phyloP scores from a whole-genome alignment of 1,284 basidiomycete genomes.

The Trametes sp. region DNA sequence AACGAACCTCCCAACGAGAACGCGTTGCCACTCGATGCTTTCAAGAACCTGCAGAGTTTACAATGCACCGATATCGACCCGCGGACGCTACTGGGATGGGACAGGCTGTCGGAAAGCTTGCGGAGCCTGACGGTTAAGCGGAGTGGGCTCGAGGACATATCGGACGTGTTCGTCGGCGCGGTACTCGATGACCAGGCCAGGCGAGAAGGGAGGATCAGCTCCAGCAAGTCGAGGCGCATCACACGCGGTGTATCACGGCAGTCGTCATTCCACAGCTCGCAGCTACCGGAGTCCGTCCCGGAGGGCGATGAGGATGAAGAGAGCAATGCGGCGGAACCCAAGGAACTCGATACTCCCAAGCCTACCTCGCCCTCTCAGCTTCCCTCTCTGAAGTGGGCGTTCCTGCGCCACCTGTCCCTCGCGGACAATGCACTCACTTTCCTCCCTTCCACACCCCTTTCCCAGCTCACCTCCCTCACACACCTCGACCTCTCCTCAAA shows the following conservation, averaged over 20 bases:
- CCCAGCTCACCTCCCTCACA: conserved; percentile 77
- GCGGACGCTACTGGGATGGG: conserved; percentile 86
- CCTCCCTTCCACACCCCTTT: conserved; percentile 76
- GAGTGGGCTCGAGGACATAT: conserved; percentile 86
- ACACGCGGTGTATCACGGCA: conserved; percentile 50
- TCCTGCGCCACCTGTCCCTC: conserved; percentile 80
- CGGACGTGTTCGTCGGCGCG: conserved; percentile 79
- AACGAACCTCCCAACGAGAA: conserved; percentile 78
- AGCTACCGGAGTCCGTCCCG: conserved; percentile 64
- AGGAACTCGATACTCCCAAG: conserved; percentile 36
- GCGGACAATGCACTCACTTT: conserved; percentile 87
- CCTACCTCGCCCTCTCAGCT: conserved; percentile 46
- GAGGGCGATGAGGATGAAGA: conserved; percentile 58
- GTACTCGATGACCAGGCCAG: conserved; percentile 78
- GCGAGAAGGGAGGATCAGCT: conserved; percentile 59
- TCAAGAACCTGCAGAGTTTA: conserved; percentile 83
- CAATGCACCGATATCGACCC: conserved; percentile 86
- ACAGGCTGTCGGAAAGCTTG: conserved; percentile 75
- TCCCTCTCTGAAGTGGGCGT: conserved; percentile 78
- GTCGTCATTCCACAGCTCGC: conserved; percentile 59
- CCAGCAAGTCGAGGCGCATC: conserved; percentile 55
- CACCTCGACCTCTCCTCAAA: conserved; percentile 93
- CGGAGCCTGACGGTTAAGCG: conserved; percentile 77
- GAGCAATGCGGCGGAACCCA: conserved; percentile 34
- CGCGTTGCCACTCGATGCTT: conserved; percentile 82